Conservation (phyloP, 352 stramenopile genomes). For the Blastocystis sp. region DNA sequence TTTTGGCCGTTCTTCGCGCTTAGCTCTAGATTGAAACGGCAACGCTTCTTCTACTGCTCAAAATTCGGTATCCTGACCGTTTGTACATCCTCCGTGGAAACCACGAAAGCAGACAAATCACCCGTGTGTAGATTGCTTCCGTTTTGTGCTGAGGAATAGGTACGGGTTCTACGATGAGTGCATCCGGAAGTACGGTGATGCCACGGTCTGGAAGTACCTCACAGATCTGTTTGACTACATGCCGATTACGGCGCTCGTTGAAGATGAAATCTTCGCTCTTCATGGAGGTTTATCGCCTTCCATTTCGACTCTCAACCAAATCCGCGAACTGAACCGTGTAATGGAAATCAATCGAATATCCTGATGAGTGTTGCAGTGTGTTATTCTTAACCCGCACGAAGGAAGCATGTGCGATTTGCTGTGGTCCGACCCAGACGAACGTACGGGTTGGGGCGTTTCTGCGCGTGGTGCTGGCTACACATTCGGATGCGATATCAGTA, state of each 20-base stretch:
- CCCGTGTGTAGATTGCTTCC: constrained; percentile 79
- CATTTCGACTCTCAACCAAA: constrained; percentile 90
- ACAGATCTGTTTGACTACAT: constrained; percentile 93
- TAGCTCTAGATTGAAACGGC: constrained; percentile 83
- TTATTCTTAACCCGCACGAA: constrained; percentile 83
- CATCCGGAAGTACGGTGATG: constrained; percentile 96
- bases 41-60: constrained; percentile 88
- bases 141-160: constrained; percentile 14
- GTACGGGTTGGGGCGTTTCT: constrained; percentile 91
- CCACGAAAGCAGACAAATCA: constrained; percentile 95
- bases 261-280: constrained; percentile 91
- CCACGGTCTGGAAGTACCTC: constrained; percentile 97
- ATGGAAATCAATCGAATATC: constrained; percentile 83
- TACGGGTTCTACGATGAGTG: constrained; percentile 99
- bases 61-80: constrained; percentile 90
- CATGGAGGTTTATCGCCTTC: constrained; percentile 86
- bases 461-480: constrained; percentile 88
- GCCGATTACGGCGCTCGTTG: constrained; percentile 90
- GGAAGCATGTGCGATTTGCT: constrained; percentile 96
- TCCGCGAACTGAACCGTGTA: constrained; percentile 88
- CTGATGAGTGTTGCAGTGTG: background rate
- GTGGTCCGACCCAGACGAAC: constrained; percentile 93
- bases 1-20: constrained; percentile 67
- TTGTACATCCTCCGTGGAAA: constrained; percentile 88
- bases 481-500: constrained; percentile 88